Evolutionary conservation across 1,139 yeast genomes (phyloP), one percentile per base, ranked within the genome.

Genomic region (Insectozyma bohioensis): DNA sequence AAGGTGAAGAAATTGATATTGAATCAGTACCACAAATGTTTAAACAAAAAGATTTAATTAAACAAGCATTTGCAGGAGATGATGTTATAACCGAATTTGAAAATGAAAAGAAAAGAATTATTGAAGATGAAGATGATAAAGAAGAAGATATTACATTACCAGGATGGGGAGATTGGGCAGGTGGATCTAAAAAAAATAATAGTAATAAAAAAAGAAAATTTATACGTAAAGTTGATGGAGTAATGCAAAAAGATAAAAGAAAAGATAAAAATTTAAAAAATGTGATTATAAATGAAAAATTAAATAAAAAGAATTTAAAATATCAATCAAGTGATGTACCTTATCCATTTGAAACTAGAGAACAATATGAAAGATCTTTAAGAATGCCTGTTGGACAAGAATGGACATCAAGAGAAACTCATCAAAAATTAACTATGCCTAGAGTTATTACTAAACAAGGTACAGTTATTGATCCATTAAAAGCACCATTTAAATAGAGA

Each of bases 301-400:
- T 81, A 26, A 85, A 85, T 61, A 88, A 90, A 64, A 85, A 84
- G 72, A 83, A 80, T 51, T 65, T 78, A 54, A 86, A 86, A 58
- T 90, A 86, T 61, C 90, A 83, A 56, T 84, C 96, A 3, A 73
- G 81, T 30, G 78, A 81, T 16, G 95, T 92, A 31, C 98, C 98
- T 19, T 90, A 81, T 73, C 97, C 97, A 37, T 92, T 75, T 58
- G 97, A 92, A 61, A 83, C 83, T 40, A 74, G 83, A 52, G 98
- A 88, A 55, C 97, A 92, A 62, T 94, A 92, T 58, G 98, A 92
- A 59, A 76, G 95, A 54, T 81, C 95, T 3, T 68, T 92, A 50
- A 76, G 95, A 54, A 84, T 88, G 88, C 97, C 98, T n/a, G 68
- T 92, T 41, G 98, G 98, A 20, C 95, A 86, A 60, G 96, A 92